Conservation (phyloP, 2,329 filamentous ascomycete species). For the Colletotrichum spinosum region DNA sequence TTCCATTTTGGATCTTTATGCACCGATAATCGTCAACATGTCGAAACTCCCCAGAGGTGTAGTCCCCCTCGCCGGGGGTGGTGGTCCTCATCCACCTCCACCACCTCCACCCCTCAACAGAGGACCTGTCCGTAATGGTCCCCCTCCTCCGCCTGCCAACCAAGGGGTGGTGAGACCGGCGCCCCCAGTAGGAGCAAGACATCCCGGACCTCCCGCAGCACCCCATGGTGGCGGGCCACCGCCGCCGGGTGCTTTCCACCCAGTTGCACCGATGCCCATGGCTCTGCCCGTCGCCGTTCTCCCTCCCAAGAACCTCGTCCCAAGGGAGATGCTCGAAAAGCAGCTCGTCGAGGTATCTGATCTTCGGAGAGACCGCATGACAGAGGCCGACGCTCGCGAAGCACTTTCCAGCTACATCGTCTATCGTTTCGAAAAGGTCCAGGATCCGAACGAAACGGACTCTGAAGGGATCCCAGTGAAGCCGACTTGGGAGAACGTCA, state of each 20-base stretch:
- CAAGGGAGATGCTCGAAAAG: conserved; percentile 37
- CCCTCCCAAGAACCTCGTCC: conserved; percentile 23
- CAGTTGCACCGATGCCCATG: not conserved
- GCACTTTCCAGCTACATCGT: conserved; percentile 54
- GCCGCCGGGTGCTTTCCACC: not conserved
- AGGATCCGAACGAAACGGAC: conserved; percentile 48
- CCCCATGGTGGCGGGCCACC: not conserved
- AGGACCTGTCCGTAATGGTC: too few species aligned
- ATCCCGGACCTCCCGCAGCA: too few species aligned
- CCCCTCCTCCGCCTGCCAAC: too few species aligned
- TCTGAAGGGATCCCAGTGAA: conserved; percentile 47
- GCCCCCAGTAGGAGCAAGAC: too few species aligned
- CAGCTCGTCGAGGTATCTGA: conserved; percentile 46
- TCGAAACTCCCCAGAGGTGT: not conserved
- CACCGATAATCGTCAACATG: not conserved
- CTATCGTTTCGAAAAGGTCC: conserved; percentile 55
- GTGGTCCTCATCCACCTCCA: too few species aligned
- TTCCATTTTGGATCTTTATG: not conserved
- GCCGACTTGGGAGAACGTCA: conserved; percentile 55
- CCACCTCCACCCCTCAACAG: too few species aligned
- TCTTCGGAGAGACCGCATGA: conserved; percentile 50
- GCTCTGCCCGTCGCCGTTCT: conserved; percentile 12
- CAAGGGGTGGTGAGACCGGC: too few species aligned
- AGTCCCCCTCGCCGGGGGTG: too few species aligned
- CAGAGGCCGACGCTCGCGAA: conserved; percentile 52